Conservation (phyloP, 2,329 filamentous ascomycete species). For the Xylariaceae sp. region DNA sequence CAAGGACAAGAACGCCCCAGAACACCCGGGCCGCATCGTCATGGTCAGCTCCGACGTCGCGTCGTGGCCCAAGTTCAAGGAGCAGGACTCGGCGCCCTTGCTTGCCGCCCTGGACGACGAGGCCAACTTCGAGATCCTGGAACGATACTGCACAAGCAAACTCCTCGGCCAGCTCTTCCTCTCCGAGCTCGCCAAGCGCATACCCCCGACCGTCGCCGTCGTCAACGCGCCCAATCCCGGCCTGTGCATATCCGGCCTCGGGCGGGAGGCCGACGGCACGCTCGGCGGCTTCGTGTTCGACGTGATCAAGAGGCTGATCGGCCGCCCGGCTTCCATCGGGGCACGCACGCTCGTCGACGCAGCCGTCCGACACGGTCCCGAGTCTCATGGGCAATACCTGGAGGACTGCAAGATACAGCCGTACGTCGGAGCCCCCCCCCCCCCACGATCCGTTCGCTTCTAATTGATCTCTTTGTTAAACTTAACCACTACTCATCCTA, state of each 20-base stretch:
- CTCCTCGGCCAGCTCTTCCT: constrained; percentile 42
- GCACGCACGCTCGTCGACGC: constrained; percentile 23
- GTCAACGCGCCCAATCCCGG: constrained; percentile 26
- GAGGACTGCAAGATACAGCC: constrained; percentile 24
- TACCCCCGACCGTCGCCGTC: constrained; percentile 29
- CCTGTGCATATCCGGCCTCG: constrained; percentile 15
- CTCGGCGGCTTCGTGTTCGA: neutral
- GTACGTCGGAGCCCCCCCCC: too few species aligned
- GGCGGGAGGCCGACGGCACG: neutral
- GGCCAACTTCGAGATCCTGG: constrained; percentile 14
- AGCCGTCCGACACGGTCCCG: constrained; percentile 12
- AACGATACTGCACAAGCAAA: constrained; percentile 37
- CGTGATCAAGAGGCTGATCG: constrained; percentile 5
- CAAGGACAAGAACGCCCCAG: constrained; percentile 41
- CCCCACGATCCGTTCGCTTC: too few species aligned
- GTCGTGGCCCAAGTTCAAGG: constrained; percentile 13
- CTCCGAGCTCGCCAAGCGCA: constrained; percentile 37
- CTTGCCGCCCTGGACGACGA: constrained; percentile 9
- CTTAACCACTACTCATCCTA: too few species aligned
- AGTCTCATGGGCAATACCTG: constrained; percentile 28
- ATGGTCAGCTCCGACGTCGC: constrained; percentile 38
- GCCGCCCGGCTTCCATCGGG: constrained; percentile 2
- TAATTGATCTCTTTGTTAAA: neutral
- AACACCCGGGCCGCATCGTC: constrained; percentile 29
- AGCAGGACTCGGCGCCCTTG: constrained; percentile 5